Evolutionary conservation across 495 filamentous ascomycete genomes (phyloP).

Genomic region (Podospora anserina): DNA sequence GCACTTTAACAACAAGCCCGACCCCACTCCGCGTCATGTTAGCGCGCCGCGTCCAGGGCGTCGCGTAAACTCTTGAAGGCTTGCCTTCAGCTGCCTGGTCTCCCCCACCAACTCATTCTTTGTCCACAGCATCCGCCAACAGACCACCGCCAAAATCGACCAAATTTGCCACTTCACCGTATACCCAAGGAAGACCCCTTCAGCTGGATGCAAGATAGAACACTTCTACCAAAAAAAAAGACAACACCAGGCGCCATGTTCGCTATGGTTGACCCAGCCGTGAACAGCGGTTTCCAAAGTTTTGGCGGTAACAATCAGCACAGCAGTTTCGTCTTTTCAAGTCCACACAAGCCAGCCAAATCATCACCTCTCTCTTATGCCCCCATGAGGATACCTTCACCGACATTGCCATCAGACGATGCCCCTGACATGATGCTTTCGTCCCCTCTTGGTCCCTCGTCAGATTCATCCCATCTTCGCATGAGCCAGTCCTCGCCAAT

Average conservation of each 20-base stretch:
- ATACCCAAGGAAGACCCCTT: neutral
- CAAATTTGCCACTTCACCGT: neutral
- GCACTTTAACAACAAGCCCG: neutral
- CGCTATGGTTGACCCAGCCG: neutral
- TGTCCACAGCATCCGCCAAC: neutral
- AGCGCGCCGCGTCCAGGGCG: neutral
- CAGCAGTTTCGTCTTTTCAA: neutral
- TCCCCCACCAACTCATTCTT: neutral
- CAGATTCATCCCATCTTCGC: slow-evolving; percentile 8
- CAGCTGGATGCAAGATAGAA: neutral
- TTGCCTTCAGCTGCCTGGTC: neutral
- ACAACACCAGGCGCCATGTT: neutral
- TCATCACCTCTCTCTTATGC: slow-evolving; percentile 20
- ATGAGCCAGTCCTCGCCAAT: slow-evolving; percentile 22
- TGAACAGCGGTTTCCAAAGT: neutral
- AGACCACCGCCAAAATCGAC: neutral
- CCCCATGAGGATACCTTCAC: neutral
- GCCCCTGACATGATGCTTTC: neutral
- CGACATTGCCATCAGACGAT: neutral
- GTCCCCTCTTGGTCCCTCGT: slow-evolving; percentile 15
- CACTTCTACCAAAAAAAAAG: neutral
- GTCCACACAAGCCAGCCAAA: slow-evolving; percentile 12
- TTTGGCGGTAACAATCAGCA: slow-evolving; percentile 12
- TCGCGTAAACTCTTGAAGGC: neutral
- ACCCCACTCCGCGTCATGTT: neutral